Base-by-base conservation (phyloP, 129 eudicot species). In the Tagetes patula region DNA sequence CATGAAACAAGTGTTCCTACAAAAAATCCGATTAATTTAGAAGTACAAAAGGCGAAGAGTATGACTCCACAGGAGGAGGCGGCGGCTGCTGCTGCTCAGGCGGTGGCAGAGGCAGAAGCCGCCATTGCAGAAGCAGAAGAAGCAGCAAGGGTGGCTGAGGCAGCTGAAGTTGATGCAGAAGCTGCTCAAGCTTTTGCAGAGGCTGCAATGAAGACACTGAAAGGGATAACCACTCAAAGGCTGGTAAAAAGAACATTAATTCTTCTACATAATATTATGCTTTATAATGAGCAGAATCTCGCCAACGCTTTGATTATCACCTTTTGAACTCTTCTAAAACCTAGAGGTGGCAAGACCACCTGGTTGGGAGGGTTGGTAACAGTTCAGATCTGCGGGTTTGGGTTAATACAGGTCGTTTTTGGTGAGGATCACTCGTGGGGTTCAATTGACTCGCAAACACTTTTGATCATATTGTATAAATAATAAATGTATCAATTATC, bases 91-190 rank as follows among this genome's bases (percentile, higher is more conserved):
- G 98, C 96, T 27, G 98, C 96, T 76, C 87, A 74, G 74, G 98
- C 98, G 31, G 98, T 87, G 60, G 89, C 91, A 36, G 98, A 86
- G 86, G 96, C 96, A 30, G 98, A 93, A 83, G 88, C 91, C 58
- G 98, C 96, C 71, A 84, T 94, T 55, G 93, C 93, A 75, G 96
- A 90, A 75, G 98, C 96, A 42, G 97, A 87, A 86, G 96, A 86
- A 74, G 96, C 98, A 12, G 92, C 91, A 65, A 84, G 91, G 83
- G 96, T 84, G 78, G 98, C 98, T 3, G 98, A 89, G 77, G 98
- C 91, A 37, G 98, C 98, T 11, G 98, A 93, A 67, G 98, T 90
- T 71, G 96, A 94, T 75, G 98, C 98, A 10, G 96, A 90, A 79
- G 92, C 96, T 12, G 96, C 92, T 43, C 90, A 90, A 80, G 89